These are phyloP conservation scores for Cyberlindnera samutprakarnensis DNA, from an alignment of 805 yeast species.

Conservation along the genomic window DNA sequence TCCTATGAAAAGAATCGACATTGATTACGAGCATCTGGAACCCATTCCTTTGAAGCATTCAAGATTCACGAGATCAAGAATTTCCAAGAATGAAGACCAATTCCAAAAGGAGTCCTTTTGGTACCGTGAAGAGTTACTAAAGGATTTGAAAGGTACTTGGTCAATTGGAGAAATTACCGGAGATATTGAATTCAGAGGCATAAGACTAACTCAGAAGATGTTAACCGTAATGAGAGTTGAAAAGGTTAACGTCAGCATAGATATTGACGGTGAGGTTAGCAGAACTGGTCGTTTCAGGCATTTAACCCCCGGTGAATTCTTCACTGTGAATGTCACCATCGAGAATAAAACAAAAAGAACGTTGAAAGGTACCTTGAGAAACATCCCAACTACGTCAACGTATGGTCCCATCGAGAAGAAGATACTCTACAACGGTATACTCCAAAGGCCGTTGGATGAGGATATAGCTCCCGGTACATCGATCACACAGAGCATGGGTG, in stretches of 20 bases:
- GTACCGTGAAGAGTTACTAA: conserved; percentile 64
- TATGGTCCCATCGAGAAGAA: conserved; percentile 41
- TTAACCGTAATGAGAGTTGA: conserved; percentile 44
- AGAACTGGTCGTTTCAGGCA: conserved; percentile 25
- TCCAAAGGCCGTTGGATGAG: conserved; percentile 46
- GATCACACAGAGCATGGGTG: conserved; percentile 40
- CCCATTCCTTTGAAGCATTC: conserved; percentile 65
- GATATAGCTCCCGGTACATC: conserved; percentile 36
- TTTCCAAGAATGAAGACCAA: conserved; percentile 47
- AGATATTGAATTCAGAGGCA: conserved; percentile 54
- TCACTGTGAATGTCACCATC: conserved; percentile 41
- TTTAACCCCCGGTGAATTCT: conserved; percentile 40
- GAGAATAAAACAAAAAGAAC: conserved; percentile 36
- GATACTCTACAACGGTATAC: conserved; percentile 63
- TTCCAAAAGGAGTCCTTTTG: conserved; percentile 66
- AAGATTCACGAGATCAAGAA: conserved; percentile 52
- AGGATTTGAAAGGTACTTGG: conserved; percentile 65
- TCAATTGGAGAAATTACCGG: conserved; percentile 41
- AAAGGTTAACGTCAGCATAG: conserved; percentile 35
- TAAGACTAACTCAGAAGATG: conserved; percentile 58
- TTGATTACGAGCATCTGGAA: conserved; percentile 34
- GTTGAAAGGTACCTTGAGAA: conserved; percentile 52
- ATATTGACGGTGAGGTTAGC: conserved; percentile 7
- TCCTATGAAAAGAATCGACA: conserved; percentile 54
- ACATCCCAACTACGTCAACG: conserved; percentile 39